Conservation (phyloP, 2,329 filamentous ascomycete genomes). For the Cladophialophora psammophila region DNA sequence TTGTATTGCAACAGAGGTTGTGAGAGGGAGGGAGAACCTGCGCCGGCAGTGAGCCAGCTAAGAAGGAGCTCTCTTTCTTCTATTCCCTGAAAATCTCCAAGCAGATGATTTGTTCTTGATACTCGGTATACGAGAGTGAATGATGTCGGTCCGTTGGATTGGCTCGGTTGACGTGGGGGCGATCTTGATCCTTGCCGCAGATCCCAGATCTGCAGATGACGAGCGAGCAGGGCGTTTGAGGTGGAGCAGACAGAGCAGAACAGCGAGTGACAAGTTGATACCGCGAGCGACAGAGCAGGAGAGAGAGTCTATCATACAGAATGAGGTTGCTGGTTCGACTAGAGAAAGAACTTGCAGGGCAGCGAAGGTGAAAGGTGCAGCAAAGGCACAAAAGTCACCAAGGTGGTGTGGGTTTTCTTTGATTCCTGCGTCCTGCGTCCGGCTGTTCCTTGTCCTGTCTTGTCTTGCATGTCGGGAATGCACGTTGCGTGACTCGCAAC, state of each 20-base stretch:
- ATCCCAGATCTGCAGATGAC: slow-evolving; percentile 23
- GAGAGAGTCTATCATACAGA: slow-evolving; percentile 8
- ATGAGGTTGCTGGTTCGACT: background rate
- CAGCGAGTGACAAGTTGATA: slow-evolving; percentile 10
- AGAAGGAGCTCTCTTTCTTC: slow-evolving; percentile 8
- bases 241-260: slow-evolving; percentile 9
- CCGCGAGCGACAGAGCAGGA: slow-evolving; percentile 2
- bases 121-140: background rate
- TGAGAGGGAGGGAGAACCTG: background rate
- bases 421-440: slow-evolving; percentile 17
- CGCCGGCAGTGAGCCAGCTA: slow-evolving; percentile 13
- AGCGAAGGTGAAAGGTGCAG: background rate
- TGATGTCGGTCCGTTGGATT: slow-evolving; percentile 17
- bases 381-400: slow-evolving; percentile 1
- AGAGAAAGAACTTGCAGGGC: background rate
- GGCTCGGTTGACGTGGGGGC: slow-evolving; percentile 20
- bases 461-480: slow-evolving; percentile 21
- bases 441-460: slow-evolving; percentile 19
- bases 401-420: slow-evolving; percentile 17
- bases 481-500: slow-evolving; percentile 13
- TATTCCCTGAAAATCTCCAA: slow-evolving; percentile 1
- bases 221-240: background rate
- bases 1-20: slow-evolving; percentile 13
- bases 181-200: slow-evolving; percentile 20
- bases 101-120: background rate